Base-by-base conservation (phyloP, 805 yeast genomes). In the Lachancea sp. region DNA sequence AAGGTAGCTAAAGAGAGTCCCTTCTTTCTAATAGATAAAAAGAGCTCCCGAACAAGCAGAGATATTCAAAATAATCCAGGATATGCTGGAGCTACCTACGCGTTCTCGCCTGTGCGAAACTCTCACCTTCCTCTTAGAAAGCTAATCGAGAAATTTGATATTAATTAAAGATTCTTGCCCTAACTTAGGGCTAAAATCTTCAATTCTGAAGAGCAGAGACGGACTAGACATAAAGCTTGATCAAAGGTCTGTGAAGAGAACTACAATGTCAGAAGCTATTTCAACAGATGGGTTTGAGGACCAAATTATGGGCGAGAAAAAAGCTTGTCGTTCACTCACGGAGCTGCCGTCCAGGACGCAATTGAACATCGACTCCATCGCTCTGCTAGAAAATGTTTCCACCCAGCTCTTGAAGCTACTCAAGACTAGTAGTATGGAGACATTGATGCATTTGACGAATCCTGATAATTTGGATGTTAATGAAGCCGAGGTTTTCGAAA, bases 341-440 rank as follows among this genome's bases (percentile, higher is more conserved):
- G 52, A 50, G 17, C 43, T 68, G n/a, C 70, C 72, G 1, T 47
- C 62, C 18, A 74, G 85, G 54, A 73, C 80, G 16, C 88, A 83
- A 57, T 67, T 84, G 34, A 67, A 81, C 25, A 68, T 84, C 44
- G 81, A 82, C 53, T 75, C 89, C 0, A 65, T 89, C 35, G 90
- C 95, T 0, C 75, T 86, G 1, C 66, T 90, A 48, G 96, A 89
- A 58, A 86, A 86, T 53, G 71, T 90, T 43, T 79, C 96, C 0
- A 77, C 89, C 1, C 97, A 90, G 59, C 69, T 90, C 16, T 68
- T 90, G 44, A 71, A 93, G 49, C 70, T 82, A 2, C 77, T 89
- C 32, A 83, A 86, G 8, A 72, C 77, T 20, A 84, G 84, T 3
- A 84, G 95, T 3, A 83, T 84, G 57, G 87, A 85, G 56, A 85